Conservation (phyloP, 306 rosid genomes). For the Dalbergia oliveri region DNA sequence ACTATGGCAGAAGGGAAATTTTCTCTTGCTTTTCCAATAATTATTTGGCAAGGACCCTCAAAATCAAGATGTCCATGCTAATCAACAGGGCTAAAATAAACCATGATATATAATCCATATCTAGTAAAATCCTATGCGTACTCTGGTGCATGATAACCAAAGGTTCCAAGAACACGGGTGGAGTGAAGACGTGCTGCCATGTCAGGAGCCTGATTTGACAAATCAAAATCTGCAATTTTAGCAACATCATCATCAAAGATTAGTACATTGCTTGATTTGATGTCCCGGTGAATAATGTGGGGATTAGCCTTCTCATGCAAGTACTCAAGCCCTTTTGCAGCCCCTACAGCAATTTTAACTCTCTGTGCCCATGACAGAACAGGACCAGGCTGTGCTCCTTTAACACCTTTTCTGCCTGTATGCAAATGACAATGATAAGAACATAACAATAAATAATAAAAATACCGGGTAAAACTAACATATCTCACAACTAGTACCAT, state of each 20-base stretch:
- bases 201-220: constrained; percentile 97
- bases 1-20: constrained; percentile 6
- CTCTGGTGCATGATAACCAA: constrained; percentile 98
- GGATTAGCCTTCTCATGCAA: constrained; percentile 89
- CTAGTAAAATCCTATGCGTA: constrained; percentile 46
- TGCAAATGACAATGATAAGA: constrained; percentile 21
- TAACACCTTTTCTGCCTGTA: constrained; percentile 92
- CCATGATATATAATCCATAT: constrained; percentile 2
- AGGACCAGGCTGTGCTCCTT: constrained; percentile 96
- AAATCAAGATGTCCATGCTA: constrained; percentile 6
- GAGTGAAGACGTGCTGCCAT: constrained; percentile 97
- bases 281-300: constrained; percentile 85
- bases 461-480: not conserved
- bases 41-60: constrained; percentile 16
- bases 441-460: not conserved
- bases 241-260: constrained; percentile 89
- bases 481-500: constrained; percentile 1
- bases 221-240: constrained; percentile 92
- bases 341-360: constrained; percentile 95
- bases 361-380: constrained; percentile 89
- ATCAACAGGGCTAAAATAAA: constrained; percentile 10
- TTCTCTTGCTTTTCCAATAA: constrained; percentile 33
- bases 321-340: constrained; percentile 91
- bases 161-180: constrained; percentile 93
- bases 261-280: constrained; percentile 89